Base-by-base conservation (phyloP, 2,329 filamentous ascomycete genomes). In the Beauveria asiatica region DNA sequence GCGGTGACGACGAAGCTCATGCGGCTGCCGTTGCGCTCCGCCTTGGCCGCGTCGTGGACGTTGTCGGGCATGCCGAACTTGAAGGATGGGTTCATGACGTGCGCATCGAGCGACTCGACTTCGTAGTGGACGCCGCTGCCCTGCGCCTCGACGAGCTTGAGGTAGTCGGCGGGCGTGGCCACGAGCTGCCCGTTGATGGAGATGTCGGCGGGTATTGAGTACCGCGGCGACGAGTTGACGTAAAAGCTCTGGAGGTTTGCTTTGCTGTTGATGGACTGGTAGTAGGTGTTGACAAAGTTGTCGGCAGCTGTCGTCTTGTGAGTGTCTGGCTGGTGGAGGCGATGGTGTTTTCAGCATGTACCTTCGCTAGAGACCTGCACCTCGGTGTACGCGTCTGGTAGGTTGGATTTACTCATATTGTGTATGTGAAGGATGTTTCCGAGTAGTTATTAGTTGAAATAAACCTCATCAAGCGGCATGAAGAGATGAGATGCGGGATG, bases 171-270 rank as follows among this genome's bases (percentile, higher is more conserved):
- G 0, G 86, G 86, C 60, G 83, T 80, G 39, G 81, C 73, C 42
- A 90, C 76, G 2, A 83, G 73, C 52, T 85, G 85, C 67, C 92
- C 91, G 75, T 96, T 96, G 79, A 92, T 87, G 67, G 85, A 83
- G 67, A 96, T 92, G 70, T 86, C 84, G 56, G 89, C 80, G 39
- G 78, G 77, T n/a, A 81, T 75, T 13, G 71, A 69, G 64, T 84
- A 82, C 62, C 79, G 75, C 11, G 79, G 66, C 25, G 81, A 82
- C 55, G 79, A 73, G 69, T 83, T 82, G 65, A 85, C 76, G 78
- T 96, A 96, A 78, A 86, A 95, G n/a, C 76, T 75, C 19, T 81
- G 70, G 16, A 96, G 80, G 8, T 76, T 74, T 37, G 80, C 69
- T 45, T 90, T 80, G 61, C 79, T 81, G 72, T 88, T 85, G 56